Conservation (phyloP, 208 protist genomes). For the Leishmania gerbilli region DNA sequence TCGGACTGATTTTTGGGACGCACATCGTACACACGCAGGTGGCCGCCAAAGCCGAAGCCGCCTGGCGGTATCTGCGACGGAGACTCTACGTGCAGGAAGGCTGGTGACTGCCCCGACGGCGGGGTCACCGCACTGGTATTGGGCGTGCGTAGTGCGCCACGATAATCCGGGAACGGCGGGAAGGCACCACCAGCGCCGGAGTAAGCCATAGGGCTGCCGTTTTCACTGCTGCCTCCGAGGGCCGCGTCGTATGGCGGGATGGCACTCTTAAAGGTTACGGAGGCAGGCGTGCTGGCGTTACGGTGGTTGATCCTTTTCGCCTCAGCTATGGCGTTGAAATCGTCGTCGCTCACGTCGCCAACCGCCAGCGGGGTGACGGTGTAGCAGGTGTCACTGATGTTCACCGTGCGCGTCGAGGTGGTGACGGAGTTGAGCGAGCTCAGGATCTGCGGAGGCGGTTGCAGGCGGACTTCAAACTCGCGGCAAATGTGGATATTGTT, state of each 20-base stretch:
- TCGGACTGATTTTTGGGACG: constrained; percentile 33
- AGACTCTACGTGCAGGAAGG: constrained; percentile 24
- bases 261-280: constrained; percentile 16
- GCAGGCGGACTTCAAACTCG: constrained; percentile 77
- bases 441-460: constrained; percentile 72
- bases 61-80: constrained; percentile 19
- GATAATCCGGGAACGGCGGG: constrained; percentile 37
- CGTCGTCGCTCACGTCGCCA: constrained; percentile 72
- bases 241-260: constrained; percentile 20
- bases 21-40: constrained; percentile 52
- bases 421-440: constrained; percentile 48
- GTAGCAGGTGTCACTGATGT: constrained; percentile 78
- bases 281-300: constrained; percentile 20
- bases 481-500: constrained; percentile 94
- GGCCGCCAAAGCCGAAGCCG: constrained; percentile 12
- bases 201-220: constrained; percentile 30
- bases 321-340: constrained; percentile 69
- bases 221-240: constrained; percentile 9
- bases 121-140: constrained; percentile 21
- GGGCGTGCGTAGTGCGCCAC: constrained; percentile 17
- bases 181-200: constrained; percentile 23
- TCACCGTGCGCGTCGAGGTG: constrained; percentile 61
- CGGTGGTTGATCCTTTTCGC: constrained; percentile 42
- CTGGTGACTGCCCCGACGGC: constrained; percentile 14
- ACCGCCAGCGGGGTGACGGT: constrained; percentile 62